Base-by-base conservation (phyloP, 2,329 filamentous ascomycete genomes). In the Teratosphaeria nubilosa region DNA sequence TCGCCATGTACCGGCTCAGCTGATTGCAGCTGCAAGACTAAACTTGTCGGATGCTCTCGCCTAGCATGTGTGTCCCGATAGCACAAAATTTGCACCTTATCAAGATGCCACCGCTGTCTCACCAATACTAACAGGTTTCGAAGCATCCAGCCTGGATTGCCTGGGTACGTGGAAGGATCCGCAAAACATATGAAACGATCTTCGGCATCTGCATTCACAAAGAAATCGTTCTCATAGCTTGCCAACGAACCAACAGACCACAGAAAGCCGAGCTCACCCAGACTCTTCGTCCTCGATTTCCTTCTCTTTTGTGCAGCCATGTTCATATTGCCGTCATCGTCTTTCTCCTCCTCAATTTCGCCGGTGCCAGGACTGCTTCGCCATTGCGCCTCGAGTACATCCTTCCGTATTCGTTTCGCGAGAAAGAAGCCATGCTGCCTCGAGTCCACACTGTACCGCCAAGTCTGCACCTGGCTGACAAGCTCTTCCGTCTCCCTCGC, bases 381-480 rank as follows among this genome's bases (percentile, higher is more conserved):
- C 25, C 73, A 73, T 24, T 73, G 71, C 24, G 69, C 61, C 37
- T 72, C 68, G 41, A 69, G 58, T 55, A 66, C 50, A 56, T 63
- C 59, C 58, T 67, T 66, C 1, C 78, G 79, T 27, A 86, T 76
- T 66, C 86, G 89, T 75, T 95, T 96, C 7, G 86, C 91, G n/a
- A 99, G 77, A 73, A 99, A 99, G 75, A 97, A 99, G 10, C 94
- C 94, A 70, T 92, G 86, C 73, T 99, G 90, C 54, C 90, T 83
- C 37, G 82, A 80, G 72, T 97, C 91, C 16, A 88, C 85, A 32
- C 82, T 81, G 68, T 92, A 94, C 61, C 85, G 84, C 91, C 91
- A 99, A 1, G 90, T 94, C 62, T 91, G 87, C 24, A 96, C 85
- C 16, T 82, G 81, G 58, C 96, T 91, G 13, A 91, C 89, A 32